These are phyloP conservation scores for Podaxis mareebaensis DNA, from an alignment of 768 basidiomycete genomes.

Conservation along the genomic window DNA sequence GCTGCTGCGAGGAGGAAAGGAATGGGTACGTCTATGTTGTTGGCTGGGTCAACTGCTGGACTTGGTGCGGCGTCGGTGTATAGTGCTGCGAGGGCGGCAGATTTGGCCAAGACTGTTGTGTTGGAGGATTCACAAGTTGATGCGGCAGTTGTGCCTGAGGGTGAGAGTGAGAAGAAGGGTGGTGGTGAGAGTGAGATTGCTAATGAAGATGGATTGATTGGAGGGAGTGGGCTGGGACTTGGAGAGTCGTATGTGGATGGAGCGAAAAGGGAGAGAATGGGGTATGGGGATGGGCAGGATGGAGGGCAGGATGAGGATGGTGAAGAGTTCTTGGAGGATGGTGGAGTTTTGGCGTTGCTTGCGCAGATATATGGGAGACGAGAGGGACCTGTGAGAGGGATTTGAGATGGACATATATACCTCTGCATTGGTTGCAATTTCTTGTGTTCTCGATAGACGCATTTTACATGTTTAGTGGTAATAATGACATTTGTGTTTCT, in stretches of 20 bases:
- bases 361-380: slow-evolving; percentile 81
- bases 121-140: slow-evolving; percentile 70
- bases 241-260: slow-evolving; percentile 81
- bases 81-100: slow-evolving; percentile 39
- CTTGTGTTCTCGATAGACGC: neutral
- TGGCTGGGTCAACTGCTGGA: slow-evolving; percentile 35
- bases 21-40: slow-evolving; percentile 40
- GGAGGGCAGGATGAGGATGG: slow-evolving; percentile 55
- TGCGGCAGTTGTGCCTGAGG: neutral
- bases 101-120: slow-evolving; percentile 65
- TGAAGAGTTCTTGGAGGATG: slow-evolving; percentile 65
- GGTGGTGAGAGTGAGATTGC: slow-evolving; percentile 11
- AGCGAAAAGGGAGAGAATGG: slow-evolving; percentile 34
- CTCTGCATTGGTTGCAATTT: neutral
- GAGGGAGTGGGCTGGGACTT: slow-evolving; percentile 46
- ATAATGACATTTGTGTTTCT: neutral
- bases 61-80: slow-evolving; percentile 47
- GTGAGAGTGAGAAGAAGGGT: slow-evolving; percentile 16
- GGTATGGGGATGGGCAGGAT: slow-evolving; percentile 34
- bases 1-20: slow-evolving; percentile 49
- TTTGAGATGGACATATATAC: slow-evolving; percentile 25
- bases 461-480: neutral
- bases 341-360: slow-evolving; percentile 80
- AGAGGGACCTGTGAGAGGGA: slow-evolving; percentile 50
- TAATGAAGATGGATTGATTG: slow-evolving; percentile 15